A percentile compares a stretch with the other conserved stretches of the same genome.
Conservation (phyloP, 2,329 filamentous ascomycete species). For the Alternaria metachromatica region DNA sequence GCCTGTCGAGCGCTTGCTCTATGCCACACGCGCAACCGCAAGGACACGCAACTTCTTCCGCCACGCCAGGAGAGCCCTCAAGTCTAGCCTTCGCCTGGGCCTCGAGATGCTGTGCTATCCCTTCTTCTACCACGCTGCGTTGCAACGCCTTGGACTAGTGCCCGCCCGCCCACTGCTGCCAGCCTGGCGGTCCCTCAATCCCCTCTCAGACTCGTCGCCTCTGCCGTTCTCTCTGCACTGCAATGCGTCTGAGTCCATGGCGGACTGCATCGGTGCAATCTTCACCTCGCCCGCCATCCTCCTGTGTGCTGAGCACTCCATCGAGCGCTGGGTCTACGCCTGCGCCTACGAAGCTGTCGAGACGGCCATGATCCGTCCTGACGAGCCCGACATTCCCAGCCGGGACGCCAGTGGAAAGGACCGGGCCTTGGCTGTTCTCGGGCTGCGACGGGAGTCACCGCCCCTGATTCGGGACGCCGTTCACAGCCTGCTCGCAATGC, state of each 20-base stretch:
- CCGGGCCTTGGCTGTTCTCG: slow-evolving; percentile 29
- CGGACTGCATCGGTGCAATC: slow-evolving; percentile 19
- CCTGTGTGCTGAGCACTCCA: slow-evolving; percentile 32
- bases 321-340: slow-evolving; percentile 36
- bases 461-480: slow-evolving; percentile 27
- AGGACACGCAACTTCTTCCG: slow-evolving; percentile 30
- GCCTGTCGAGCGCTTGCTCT: slow-evolving; percentile 38
- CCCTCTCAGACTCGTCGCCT: slow-evolving; percentile 38
- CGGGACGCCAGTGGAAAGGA: slow-evolving; percentile 30
- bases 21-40: slow-evolving; percentile 24
- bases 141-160: slow-evolving; percentile 41
- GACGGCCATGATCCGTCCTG: slow-evolving; percentile 34
- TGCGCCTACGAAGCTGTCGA: slow-evolving; percentile 40
- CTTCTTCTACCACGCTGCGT: slow-evolving; percentile 38
- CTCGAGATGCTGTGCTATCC: slow-evolving; percentile 42
- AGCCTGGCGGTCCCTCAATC: slow-evolving; percentile 33
- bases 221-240: slow-evolving; percentile 31
- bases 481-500: slow-evolving; percentile 26
- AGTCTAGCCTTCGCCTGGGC: slow-evolving; percentile 34
- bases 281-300: slow-evolving; percentile 39
- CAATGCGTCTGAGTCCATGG: slow-evolving; percentile 20
- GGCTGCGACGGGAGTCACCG: slow-evolving; percentile 32
- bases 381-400: slow-evolving; percentile 37
- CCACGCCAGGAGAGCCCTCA: slow-evolving; percentile 27
- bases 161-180: slow-evolving; percentile 38